Base-by-base conservation (phyloP, 192 early-diverging fungal genomes). In the Linnemannia elongata region DNA sequence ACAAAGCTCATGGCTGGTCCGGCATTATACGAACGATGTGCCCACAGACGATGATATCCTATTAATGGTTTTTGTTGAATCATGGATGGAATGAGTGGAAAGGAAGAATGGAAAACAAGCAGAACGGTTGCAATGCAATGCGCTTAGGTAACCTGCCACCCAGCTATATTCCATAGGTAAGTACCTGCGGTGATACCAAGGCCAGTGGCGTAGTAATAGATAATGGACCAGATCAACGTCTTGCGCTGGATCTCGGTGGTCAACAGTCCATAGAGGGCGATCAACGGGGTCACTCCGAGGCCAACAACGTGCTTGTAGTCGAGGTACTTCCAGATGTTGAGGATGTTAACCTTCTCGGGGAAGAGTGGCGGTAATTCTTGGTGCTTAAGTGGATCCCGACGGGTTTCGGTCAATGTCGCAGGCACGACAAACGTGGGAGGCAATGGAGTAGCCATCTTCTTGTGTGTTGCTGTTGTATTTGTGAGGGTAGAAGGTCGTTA, bases 11-110 rank as follows among this genome's bases (percentile, higher is more conserved):
- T 90, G 13, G 89, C 90, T 30, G 89, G 90, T 4, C 90, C 90
- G 52, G 94, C 96, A 41, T 80, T 91, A 81, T 97, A 97, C 12
- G 95, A 80, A 22, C 94, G 93, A 90, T 97, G 96, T 36, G 95
- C 88, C 95, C 95, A 97, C 45, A 94, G 88, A 41, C 96, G 94
- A 81, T 97, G 96, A 88, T 97, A 96, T 41, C 96, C 93, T 94
- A 79, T 49, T 68, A 12, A 22, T 38, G 17, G 20, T 36, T 24
- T 7, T 49, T 33, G 17, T 38, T 39, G 70, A 69, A 45, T 39
- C 24, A 52, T 54, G 17, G 18, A 30, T 24, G 18, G 12, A 18
- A 18, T 24, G 41, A 63, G 45, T 52, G 27, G 49, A 70, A 77
- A 36, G 42, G 74, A 63, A 45, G 20, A 44, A 36, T 13, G 33